Evolutionary conservation across 192 early-diverging fungal species (phyloP), one percentile per base, ranked within the genome.

Genomic region (Podila verticillata): DNA sequence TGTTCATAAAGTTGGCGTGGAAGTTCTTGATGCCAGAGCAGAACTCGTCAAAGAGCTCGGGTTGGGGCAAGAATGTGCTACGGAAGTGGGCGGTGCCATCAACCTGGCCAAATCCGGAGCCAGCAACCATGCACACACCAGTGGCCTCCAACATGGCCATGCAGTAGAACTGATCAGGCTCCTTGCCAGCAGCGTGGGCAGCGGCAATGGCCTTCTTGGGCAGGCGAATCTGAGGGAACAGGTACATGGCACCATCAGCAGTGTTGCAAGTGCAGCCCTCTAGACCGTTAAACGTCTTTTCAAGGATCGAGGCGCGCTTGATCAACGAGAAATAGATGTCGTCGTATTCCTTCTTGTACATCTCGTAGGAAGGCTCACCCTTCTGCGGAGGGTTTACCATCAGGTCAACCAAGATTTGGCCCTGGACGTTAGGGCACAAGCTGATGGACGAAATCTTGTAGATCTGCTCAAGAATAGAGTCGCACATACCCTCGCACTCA

Each of bases 221-320:
- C 10, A 98, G 77, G 49, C 71, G 69, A 63, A 99, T 90, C 32
- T 75, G 85, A 19, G 98, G 98, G 90, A 98, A 98, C 63, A 97
- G 87, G 84, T 99, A 99, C 96, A 99, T 96, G 62, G 98, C 93
- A 60, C 98, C 98, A 78, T 95, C 89, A 1, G 97, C 95, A 63
- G 85, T 84, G 72, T 96, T 94, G 89, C 96, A 97, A 22, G 86
- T 89, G 68, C 95, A 90, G 28, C 92, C 93, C 78, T 95, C 93
- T 65, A 98, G 86, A 19, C 72, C 70, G 84, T 96, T 97, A 78
- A 97, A 96, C 13, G 89, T 92, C 3, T 74, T 80, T 26, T 92
- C 92, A 39, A 96, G 86, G 63, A 89, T 92, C 39, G 48, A 66
- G n/a, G 96, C 93, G 31, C 97, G 87, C 49, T 95, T 90, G 68